Base-by-base conservation (phyloP, 2,329 filamentous ascomycete genomes). In the Calonectria pauciramosa region DNA sequence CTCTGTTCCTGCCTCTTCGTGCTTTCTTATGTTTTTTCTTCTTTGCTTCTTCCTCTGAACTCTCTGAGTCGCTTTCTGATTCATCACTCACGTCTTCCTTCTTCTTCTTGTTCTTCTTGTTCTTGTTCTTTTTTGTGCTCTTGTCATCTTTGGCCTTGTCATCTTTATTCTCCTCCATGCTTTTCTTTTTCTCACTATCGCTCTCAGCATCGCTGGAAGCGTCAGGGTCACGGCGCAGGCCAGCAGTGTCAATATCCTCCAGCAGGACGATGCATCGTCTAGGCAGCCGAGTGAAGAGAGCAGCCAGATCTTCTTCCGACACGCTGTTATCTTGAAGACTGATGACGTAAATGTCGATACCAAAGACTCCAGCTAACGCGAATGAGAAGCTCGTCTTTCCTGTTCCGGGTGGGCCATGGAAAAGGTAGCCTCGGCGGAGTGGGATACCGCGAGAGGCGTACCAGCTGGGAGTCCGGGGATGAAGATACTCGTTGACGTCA, bases 401-500 rank as follows among this genome's bases (percentile, higher is more conserved):
- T 0, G 93, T 95, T 0, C 94, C 94, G 0, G 94, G 94, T 0
- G 93, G 93, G 0, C 95, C 94, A 78, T 95, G 89, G 77, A 96
- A 95, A 0, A 96, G 88, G 79, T 96, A 96, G 0, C 95, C 95
- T 36, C 95, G 86, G 0, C 95, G 89, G 68, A 96, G 92, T 0
- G 94, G 94, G 36, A 96, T 95, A 0, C 94, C 94, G 2, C 94
- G 88, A 63, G 92, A 92, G 0, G 93, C 91, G 80, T 96, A 96
- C 93, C 94, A 96, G 13, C 89, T 88, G 1, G 92, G 90, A 0
- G 92, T 94, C 0, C 88, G 86, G 0, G 94, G 94, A 69, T 95
- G 91, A 0, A 97, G 87, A 76, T 95, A 96, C 79, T 96, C 94
- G 77, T 94, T 94, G 80, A 96, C 93, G 79, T 97, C 95, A 32